Evolutionary conservation across 2,329 filamentous ascomycete genomes (phyloP).

Genomic region (Aspergillus fumigatiaffinis): DNA sequence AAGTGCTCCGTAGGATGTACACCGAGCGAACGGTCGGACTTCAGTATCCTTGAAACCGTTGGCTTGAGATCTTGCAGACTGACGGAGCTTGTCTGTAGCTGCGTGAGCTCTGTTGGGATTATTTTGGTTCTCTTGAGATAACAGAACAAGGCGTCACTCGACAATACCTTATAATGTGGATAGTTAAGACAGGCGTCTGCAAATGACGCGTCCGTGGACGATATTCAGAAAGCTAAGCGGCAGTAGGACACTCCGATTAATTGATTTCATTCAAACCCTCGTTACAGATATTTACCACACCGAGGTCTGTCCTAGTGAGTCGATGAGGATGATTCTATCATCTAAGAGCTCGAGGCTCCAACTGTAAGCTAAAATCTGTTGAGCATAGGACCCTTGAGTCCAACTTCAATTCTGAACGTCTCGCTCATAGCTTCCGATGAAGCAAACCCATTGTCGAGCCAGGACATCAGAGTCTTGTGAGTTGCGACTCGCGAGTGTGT

Average conservation of each 20-base stretch:
- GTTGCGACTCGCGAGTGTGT: neutral
- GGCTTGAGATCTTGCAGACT: neutral
- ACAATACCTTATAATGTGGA: neutral
- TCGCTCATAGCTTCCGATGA: neutral
- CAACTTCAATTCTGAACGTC: neutral
- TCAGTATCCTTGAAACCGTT: no score
- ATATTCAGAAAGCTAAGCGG: neutral
- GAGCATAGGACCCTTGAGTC: neutral
- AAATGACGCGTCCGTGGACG: neutral
- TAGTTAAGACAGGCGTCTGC: neutral
- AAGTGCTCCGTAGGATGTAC: no score
- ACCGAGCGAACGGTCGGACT: no score
- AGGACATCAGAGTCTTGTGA: neutral
- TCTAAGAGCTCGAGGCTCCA: neutral
- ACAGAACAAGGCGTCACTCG: neutral
- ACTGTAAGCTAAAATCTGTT: neutral
- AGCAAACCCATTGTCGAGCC: neutral
- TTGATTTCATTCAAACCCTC: neutral
- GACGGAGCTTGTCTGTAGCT: neutral
- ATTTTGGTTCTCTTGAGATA: neutral
- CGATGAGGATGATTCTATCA: neutral
- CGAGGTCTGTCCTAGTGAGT: neutral
- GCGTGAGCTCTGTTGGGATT: neutral
- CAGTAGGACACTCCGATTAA: neutral
- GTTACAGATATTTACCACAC: no score